phyloP scores from a whole-genome alignment of 257 asterid genomes.

The Ligustrum vulgare region DNA sequence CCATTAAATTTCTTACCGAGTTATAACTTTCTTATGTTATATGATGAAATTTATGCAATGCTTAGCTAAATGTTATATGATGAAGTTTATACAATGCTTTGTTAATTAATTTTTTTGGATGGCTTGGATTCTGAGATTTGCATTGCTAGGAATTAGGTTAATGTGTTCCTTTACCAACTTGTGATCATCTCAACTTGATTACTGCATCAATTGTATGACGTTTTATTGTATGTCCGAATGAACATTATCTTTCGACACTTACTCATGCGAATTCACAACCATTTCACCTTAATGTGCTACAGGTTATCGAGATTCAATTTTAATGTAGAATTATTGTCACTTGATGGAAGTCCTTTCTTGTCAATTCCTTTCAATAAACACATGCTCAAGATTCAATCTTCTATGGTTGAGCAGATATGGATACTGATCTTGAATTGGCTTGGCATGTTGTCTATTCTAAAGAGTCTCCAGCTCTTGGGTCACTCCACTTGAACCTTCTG shows the following conservation, averaged over 20 bases:
- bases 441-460: too few species aligned
- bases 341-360: neutral
- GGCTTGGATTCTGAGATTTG: neutral
- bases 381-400: too few species aligned
- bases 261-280: neutral
- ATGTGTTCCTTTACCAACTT: neutral
- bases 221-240: neutral
- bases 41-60: neutral
- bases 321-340: slow-evolving; percentile 44
- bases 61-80: neutral
- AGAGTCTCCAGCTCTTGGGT: too few species aligned
- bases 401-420: too few species aligned
- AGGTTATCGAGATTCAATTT: slow-evolving; percentile 46
- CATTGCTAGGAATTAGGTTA: neutral
- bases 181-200: neutral
- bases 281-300: slow-evolving; percentile 15
- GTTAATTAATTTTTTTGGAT: neutral
- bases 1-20: neutral
- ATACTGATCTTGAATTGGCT: too few species aligned
- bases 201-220: neutral
- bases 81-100: slow-evolving; percentile 1
- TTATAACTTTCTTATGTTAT: neutral
- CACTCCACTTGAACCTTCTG: too few species aligned
- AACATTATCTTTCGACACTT: neutral
- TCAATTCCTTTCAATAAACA: neutral